Conservation (phyloP, 768 basidiomycete genomes). For the Tulasnella sp. region DNA sequence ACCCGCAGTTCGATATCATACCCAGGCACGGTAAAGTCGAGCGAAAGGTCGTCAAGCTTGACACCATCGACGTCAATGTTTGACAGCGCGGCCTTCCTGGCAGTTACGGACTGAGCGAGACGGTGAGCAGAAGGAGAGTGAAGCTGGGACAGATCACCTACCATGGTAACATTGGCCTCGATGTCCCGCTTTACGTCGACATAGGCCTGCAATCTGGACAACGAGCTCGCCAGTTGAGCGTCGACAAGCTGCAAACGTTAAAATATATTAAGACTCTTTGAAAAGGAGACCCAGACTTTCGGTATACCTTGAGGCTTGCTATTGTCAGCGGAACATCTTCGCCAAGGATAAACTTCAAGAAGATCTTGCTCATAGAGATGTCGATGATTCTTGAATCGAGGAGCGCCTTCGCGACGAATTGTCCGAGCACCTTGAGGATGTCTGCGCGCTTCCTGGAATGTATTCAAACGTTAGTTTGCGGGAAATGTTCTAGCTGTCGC, state of each 20-base stretch:
- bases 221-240: conserved; percentile 70
- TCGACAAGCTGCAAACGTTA: conserved; percentile 58
- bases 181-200: conserved; percentile 35
- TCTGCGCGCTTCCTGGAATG: conserved; percentile 79
- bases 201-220: conserved; percentile 59
- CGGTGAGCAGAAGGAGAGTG: neutral
- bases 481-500: neutral
- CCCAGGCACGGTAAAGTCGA: conserved; percentile 96
- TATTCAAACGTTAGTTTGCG: conserved; percentile 8
- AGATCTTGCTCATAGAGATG: conserved; percentile 87
- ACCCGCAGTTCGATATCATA: conserved; percentile 88
- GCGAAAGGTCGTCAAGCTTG: conserved; percentile 73
- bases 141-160: conserved; percentile 18
- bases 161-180: conserved; percentile 30
- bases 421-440: conserved; percentile 81
- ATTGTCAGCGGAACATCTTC: conserved; percentile 77
- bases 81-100: conserved; percentile 25
- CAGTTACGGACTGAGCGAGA: conserved; percentile 20
- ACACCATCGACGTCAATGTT: conserved; percentile 49
- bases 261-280: neutral
- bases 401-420: conserved; percentile 95
- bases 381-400: conserved; percentile 97
- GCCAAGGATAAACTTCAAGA: conserved; percentile 81
- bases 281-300: conserved; percentile 2
- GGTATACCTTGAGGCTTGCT: conserved; percentile 64